phyloP scores from a whole-genome alignment of 176 grass and related monocot genomes.

The Avena eriantha region DNA sequence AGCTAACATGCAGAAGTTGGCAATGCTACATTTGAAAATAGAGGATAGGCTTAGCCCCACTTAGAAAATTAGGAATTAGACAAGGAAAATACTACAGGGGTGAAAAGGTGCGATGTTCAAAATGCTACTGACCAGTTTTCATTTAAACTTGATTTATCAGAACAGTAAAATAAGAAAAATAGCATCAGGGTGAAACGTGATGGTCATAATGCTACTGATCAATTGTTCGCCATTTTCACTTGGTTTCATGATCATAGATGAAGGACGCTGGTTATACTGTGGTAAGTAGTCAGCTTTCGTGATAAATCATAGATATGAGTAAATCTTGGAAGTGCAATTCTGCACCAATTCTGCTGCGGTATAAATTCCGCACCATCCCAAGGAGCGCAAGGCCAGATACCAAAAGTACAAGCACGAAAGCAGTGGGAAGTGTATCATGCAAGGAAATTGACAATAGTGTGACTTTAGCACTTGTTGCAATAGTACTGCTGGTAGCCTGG shows the following conservation, averaged over 20 bases:
- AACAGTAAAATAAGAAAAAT: background rate
- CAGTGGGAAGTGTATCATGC: background rate
- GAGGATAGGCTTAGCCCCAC: background rate
- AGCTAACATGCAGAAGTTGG: background rate
- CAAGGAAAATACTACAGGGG: background rate
- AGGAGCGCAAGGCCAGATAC: background rate
- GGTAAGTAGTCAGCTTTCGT: background rate
- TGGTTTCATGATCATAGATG: background rate
- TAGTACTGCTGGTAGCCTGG: background rate
- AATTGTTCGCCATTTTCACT: background rate
- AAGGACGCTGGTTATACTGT: background rate
- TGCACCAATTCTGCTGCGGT: background rate
- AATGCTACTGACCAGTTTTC: background rate
- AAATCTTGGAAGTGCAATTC: background rate
- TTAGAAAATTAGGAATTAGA: background rate
- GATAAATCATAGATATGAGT: background rate
- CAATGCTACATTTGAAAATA: conserved; percentile 3
- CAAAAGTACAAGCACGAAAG: background rate
- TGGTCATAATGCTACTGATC: conserved; percentile 6
- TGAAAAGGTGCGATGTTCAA: background rate
- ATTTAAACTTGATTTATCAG: background rate
- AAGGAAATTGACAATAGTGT: background rate
- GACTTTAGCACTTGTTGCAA: conserved; percentile 7
- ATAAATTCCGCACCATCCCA: background rate
- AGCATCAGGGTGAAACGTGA: background rate